Conservation (phyloP, 1,284 basidiomycete genomes). For the Termitomyces sp. region DNA sequence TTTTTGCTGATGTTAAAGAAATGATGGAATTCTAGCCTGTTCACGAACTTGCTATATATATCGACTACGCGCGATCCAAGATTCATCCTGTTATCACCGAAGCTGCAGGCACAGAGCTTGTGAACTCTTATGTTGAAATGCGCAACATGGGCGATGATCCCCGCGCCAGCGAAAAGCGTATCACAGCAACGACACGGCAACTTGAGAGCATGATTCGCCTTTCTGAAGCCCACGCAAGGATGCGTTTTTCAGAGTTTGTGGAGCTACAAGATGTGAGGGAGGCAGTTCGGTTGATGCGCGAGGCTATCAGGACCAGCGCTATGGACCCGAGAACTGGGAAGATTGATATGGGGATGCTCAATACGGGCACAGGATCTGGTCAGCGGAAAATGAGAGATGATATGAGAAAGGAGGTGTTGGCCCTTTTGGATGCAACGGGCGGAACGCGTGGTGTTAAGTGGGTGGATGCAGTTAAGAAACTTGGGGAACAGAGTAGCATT, state of each 20-base stretch:
- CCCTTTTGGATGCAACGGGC: constrained; percentile 55
- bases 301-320: constrained; percentile 91
- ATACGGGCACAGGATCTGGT: constrained; percentile 86
- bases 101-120: constrained; percentile 81
- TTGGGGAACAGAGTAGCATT: constrained; percentile 79
- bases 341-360: constrained; percentile 95
- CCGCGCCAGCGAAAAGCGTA: constrained; percentile 84
- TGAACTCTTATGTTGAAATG: constrained; percentile 88
- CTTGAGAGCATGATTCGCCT: constrained; percentile 98
- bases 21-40: constrained; percentile 53
- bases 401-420: constrained; percentile 75
- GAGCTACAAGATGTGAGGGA: constrained; percentile 87
- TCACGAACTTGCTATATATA: constrained; percentile 89
- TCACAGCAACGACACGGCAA: constrained; percentile 97
- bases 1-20: neutral
- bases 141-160: constrained; percentile 90
- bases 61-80: constrained; percentile 88
- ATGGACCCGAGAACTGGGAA: constrained; percentile 94
- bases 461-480: constrained; percentile 68
- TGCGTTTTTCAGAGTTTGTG: constrained; percentile 86
- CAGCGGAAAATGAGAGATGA: constrained; percentile 82
- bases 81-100: constrained; percentile 89
- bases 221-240: constrained; percentile 92
- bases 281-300: constrained; percentile 88
- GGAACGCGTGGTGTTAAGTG: constrained; percentile 71